phyloP scores from a whole-genome alignment of 768 basidiomycete species.

The Cubamyces sp. region DNA sequence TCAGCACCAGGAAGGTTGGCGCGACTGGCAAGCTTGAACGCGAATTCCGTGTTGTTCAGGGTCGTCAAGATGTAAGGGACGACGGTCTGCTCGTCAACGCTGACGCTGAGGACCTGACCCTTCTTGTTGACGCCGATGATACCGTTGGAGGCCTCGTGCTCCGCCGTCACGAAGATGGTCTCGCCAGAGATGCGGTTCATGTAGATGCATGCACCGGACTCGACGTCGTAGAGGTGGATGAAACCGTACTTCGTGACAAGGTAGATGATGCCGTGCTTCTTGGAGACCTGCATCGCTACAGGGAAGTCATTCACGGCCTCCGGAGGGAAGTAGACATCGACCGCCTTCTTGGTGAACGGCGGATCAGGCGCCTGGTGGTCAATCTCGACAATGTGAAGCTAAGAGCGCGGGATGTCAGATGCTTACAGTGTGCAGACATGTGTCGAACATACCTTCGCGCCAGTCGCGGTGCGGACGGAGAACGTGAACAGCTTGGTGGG shows the following conservation, averaged over 20 bases:
- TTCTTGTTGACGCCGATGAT: conserved; percentile 99
- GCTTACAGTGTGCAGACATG: neutral
- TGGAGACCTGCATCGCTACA: conserved; percentile 98
- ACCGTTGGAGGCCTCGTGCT: conserved; percentile 91
- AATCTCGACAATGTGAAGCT: conserved; percentile 99
- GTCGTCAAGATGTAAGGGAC: conserved; percentile 93
- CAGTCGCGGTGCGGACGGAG: conserved; percentile 93
- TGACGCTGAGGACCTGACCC: conserved; percentile 96
- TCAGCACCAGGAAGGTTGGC: conserved; percentile 97
- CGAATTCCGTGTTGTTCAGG: conserved; percentile 96
- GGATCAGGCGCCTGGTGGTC: conserved; percentile 94
- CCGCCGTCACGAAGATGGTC: conserved; percentile 98
- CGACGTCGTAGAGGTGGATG: conserved; percentile 98
- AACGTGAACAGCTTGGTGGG: conserved; percentile 94
- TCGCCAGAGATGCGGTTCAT: conserved; percentile 99
- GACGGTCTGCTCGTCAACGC: conserved; percentile 94
- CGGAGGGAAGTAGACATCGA: conserved; percentile 98
- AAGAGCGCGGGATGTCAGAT: neutral
- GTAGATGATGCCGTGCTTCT: conserved; percentile 95
- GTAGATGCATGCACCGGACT: conserved; percentile 96
- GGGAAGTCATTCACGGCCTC: conserved; percentile 99
- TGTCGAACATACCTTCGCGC: conserved; percentile 78
- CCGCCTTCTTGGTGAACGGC: conserved; percentile 94
- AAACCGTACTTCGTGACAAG: conserved; percentile 99
- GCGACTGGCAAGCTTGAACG: conserved; percentile 96